Base-by-base conservation (phyloP, 2,329 filamentous ascomycete species). In the Xylaria digitata region DNA sequence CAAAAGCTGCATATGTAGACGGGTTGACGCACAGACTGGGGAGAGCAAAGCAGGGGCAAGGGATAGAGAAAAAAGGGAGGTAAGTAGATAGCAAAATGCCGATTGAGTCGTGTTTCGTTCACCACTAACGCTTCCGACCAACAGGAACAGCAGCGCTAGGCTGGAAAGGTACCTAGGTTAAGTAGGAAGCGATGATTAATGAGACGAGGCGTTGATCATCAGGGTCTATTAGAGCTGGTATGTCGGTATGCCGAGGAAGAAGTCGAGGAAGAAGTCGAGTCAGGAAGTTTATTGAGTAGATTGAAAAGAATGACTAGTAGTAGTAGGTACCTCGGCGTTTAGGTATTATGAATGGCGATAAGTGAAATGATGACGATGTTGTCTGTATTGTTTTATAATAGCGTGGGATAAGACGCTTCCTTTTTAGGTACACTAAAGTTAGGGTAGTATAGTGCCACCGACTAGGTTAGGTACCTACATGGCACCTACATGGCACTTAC, bases 81-180 rank as follows among this genome's bases (percentile, higher is more conserved):
- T 49, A 7, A 48, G 42, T 21, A 40, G 23, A 42, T n/a, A 34
- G 49, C 37, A 40, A 34, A 57, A 52, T 66, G 63, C n/a, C 59
- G 32, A 43, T 46, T 62, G 52, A 56, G 46, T 58, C 63, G 57
- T 63, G 61, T 57, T 54, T 58, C 53, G 42, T 57, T 34, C 34
- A n/a, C 57, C 17, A 53, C n/a, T 15, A 21, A 45, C 53, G 32
- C 37, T 45, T 17, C 53, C 21, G 34, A 54, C 34, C 11, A 40
- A 15, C 37, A 15, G 37, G 37, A 2, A 40, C 37, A 15, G 15
- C 37, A 40, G 37, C 37, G 37, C 37, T 52, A 34, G 11, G 26
- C 46, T 52, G 19, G 23, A 45, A 40, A 49, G 13, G 8, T 60
- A 52, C 9, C 17, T 32, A 54, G 23, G 34, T 45, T 15, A 1